Evolutionary conservation across 345 rosid genomes (phyloP), one percentile per base, ranked within the genome.

Genomic region (Gossypium arboreum): DNA sequence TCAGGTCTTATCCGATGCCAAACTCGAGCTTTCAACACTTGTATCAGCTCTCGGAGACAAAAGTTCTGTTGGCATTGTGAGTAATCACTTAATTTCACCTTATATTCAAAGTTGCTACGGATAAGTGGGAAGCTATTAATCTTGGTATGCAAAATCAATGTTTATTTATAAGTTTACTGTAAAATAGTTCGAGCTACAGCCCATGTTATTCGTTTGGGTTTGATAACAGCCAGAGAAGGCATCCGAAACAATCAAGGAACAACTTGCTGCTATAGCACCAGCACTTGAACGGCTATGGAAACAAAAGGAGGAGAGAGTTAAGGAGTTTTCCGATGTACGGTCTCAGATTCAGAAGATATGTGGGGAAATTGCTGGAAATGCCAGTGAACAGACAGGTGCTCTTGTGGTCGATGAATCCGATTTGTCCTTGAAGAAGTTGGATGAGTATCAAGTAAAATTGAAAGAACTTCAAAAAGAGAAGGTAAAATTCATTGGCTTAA

Each of bases 391-490:
- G 52, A 68, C 27, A 0, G 72, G 55, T 4, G 65, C 86, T 85
- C 88, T 87, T 85, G 85, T 72, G 58, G 92, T 95, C 48, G 94
- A 95, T 63, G 99, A 93, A 79, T 75, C 94, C 73, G 94, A 95
- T 71, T 80, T 95, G 76, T 85, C 96, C 67, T 77, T 93, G 75
- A 93, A 90, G 88, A 95, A 83, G 85, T 82, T 95, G 58, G 89
- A 89, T 72, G 96, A 91, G 81, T 90, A 82, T 86, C 88, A 91
- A n/a, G 82, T 79, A 52, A 88, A 84, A 52, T 93, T 95, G 82
- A 94, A 86, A 81, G 96, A 93, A 82, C 98, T 93, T 65, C 92
- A 95, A 73, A 91, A 88, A 74, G 98, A 95, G 84, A 95, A 93
- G 94, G 99, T 91, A 79, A 76, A 34, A 25, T 0, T 72, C 58